These are phyloP conservation scores for Paradendryphiella salina DNA, from an alignment of 2,329 filamentous ascomycete species.

Conservation along the genomic window DNA sequence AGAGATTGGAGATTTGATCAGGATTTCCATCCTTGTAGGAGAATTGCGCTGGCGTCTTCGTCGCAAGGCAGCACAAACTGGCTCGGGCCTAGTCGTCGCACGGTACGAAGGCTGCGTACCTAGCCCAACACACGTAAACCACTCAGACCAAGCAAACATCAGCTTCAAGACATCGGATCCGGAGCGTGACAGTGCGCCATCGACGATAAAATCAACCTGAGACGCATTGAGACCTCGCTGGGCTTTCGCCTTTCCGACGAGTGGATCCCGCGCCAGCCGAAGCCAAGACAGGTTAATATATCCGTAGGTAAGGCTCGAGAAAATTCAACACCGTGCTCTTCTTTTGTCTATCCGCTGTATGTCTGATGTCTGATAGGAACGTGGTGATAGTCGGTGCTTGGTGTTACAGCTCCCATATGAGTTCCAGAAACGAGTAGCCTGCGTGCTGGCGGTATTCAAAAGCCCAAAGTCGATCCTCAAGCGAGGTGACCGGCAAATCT, in stretches of 20 bases:
- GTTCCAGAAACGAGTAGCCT: slow-evolving; percentile 12
- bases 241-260: slow-evolving; percentile 61
- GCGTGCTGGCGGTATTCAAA: slow-evolving; percentile 38
- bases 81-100: slow-evolving; percentile 16
- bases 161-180: slow-evolving; percentile 32
- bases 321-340: slow-evolving; percentile 46
- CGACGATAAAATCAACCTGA: slow-evolving; percentile 32
- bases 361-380: slow-evolving; percentile 37
- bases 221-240: slow-evolving; percentile 59
- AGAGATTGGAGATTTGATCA: slow-evolving; percentile 50
- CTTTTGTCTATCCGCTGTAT: slow-evolving; percentile 30
- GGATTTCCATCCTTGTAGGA: slow-evolving; percentile 47
- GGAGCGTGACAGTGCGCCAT: slow-evolving; percentile 48
- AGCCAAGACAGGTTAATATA: slow-evolving; percentile 36
- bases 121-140: slow-evolving; percentile 31
- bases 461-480: slow-evolving; percentile 57
- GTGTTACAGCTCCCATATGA: slow-evolving; percentile 42
- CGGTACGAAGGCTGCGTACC: slow-evolving; percentile 31
- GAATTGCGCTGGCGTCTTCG: slow-evolving; percentile 56
- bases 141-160: slow-evolving; percentile 7
- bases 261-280: slow-evolving; percentile 51
- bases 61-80: slow-evolving; percentile 20
- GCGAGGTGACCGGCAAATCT: slow-evolving; percentile 56
- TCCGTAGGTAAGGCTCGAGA: slow-evolving; percentile 52
- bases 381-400: slow-evolving; percentile 38